Evolutionary conservation across 768 basidiomycete species (phyloP), one percentile per base, ranked within the genome.

Genomic region (Boletus tylopilopsis): DNA sequence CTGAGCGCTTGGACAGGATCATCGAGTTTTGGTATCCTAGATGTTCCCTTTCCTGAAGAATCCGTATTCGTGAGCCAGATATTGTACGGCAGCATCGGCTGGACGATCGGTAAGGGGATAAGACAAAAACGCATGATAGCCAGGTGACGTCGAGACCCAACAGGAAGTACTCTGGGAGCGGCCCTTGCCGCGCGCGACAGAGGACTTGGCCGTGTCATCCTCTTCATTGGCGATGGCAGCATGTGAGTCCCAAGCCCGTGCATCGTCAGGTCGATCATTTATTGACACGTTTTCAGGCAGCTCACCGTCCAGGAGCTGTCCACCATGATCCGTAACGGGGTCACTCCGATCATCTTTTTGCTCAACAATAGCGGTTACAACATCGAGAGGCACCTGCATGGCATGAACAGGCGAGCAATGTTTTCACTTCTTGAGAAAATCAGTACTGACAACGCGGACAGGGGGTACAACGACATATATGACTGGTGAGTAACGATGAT

Each of bases 61-160:
- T 71, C 83, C 1, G 66, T 82, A 4, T 81, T 85, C 50, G 52
- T 91, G 33, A 80, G 76, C 52, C 91, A 94, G 68, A 81, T 95
- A 45, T 70, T 96, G 6, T 96, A 89, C 84, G 94, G 94, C 42
- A 86, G 85, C 51, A 96, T 97, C 56, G 94, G 94, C 0, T 96
- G 87, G 85, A 82, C 86, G 13, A 81, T 87, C 34, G 90, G 90
- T 72, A 65, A 71, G 74, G 55, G 10, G 1, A 1, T 6, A 1
- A 18, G 19, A 40, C 23, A 9, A n/a, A 42, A 3, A 13, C 9
- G 2, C 3, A 2, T 21, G 19, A n/a, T 12, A 15, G 8, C 21
- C 10, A 11, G n/a, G 1, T 44, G 33, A 45, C 19, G n/a, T 51
- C 43, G 35, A 36, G 9, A 7, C 46, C n/a, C 2, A 21, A 30